A percentile compares a stretch with the other conserved stretches of the same genome.
Evolutionary conservation across 345 rosid species (phyloP).

Genomic region (Sisymbrium altissimum): DNA sequence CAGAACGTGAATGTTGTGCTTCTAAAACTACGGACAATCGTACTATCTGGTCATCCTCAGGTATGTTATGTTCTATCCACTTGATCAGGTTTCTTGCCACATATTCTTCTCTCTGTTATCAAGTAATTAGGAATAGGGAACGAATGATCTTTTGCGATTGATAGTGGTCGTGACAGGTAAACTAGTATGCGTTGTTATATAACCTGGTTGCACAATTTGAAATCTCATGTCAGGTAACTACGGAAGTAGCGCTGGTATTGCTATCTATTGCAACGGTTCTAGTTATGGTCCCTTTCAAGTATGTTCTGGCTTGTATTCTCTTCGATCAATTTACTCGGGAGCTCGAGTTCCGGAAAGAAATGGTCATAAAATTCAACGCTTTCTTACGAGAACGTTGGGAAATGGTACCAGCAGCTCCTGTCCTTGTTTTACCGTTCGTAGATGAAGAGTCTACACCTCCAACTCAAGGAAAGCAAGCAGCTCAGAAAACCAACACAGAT

Average conservation of each 20-base stretch:
- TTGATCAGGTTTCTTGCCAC: neutral
- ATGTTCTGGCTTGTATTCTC: conserved; percentile 57
- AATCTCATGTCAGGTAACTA: conserved; percentile 56
- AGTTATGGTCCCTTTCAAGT: conserved; percentile 79
- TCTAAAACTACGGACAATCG: conserved; percentile 67
- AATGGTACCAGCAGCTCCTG: conserved; percentile 80
- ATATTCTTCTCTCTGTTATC: neutral
- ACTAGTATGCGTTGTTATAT: neutral
- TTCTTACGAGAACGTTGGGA: conserved; percentile 82
- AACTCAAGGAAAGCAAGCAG: conserved; percentile 35
- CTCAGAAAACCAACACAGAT: conserved; percentile 37
- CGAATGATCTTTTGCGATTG: neutral
- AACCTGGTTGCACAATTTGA: neutral
- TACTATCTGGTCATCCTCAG: conserved; percentile 95
- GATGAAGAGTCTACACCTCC: conserved; percentile 40
- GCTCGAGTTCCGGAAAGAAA: conserved; percentile 77
- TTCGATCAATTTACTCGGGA: conserved; percentile 81
- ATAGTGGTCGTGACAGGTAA: neutral
- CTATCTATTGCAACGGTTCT: conserved; percentile 56
- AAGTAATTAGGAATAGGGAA: neutral
- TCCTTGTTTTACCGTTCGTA: conserved; percentile 67
- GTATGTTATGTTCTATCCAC: conserved; percentile 46
- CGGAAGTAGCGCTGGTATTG: conserved; percentile 70
- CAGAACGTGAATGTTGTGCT: conserved; percentile 84
- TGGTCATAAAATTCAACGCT: conserved; percentile 58